A percentile compares a stretch with the other conserved stretches of the same genome.
phyloP scores from a whole-genome alignment of 495 filamentous ascomycete species.

The Neurospora tetrasperma region DNA sequence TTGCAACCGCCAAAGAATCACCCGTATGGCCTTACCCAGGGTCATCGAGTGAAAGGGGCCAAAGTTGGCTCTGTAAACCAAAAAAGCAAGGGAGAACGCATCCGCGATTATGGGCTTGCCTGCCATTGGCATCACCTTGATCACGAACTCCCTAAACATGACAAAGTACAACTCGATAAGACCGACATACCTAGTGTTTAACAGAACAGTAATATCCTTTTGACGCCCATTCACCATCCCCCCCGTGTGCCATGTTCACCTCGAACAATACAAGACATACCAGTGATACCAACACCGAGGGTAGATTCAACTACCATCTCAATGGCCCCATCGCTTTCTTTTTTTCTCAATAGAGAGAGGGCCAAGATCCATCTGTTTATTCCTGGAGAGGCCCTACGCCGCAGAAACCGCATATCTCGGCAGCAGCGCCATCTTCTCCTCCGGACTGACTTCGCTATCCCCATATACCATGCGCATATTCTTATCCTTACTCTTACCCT shows the following conservation, averaged over 20 bases:
- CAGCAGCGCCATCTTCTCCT: slow-evolving; percentile 76
- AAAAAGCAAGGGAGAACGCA: not conserved
- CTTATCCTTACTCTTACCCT: slow-evolving; percentile 62
- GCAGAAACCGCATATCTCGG: slow-evolving; percentile 45
- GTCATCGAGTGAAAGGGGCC: not conserved
- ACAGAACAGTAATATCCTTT: not conserved
- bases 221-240: slow-evolving; percentile 1
- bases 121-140: not conserved
- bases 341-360: not conserved
- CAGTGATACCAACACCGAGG: not conserved
- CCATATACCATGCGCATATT: slow-evolving; percentile 63
- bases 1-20: not conserved
- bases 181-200: not conserved
- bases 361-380: not conserved
- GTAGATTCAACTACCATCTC: not conserved
- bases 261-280: not conserved
- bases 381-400: not conserved
- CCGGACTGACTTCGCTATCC: slow-evolving; percentile 67
- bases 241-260: slow-evolving; percentile 1
- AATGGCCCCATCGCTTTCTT: not conserved
- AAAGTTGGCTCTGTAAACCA: not conserved
- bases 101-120: not conserved
- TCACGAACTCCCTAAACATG: not conserved
- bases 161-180: not conserved
- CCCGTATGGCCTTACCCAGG: not conserved